Percentiles rank a stretch among this genome's conserved stretches.
Evolutionary conservation across 345 rosid genomes (phyloP).

Genomic region (Carallia brachiata): DNA sequence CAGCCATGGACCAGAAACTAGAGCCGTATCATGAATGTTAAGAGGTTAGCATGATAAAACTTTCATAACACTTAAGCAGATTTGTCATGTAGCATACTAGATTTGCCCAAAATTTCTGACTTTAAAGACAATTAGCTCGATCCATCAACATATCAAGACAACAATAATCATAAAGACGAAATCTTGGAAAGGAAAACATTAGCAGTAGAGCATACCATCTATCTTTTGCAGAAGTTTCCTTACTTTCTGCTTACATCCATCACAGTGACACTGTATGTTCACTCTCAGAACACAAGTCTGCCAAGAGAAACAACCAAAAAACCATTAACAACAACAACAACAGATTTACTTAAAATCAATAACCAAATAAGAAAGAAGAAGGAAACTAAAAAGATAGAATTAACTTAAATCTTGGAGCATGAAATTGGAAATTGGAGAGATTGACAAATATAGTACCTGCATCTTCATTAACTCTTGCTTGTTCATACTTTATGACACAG

Average conservation of each 20-base stretch:
- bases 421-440: not conserved
- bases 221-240: slow-evolving; percentile 73
- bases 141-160: no score
- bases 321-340: slow-evolving; percentile 1
- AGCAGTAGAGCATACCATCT: slow-evolving; percentile 47
- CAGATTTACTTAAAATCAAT: not conserved
- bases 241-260: slow-evolving; percentile 85
- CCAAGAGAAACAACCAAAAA: slow-evolving; percentile 20
- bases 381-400: not conserved
- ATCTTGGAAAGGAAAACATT: not conserved
- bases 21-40: no score
- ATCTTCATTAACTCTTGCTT: slow-evolving; percentile 71
- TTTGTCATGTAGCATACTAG: no score
- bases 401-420: not conserved
- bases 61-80: no score
- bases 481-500: slow-evolving; percentile 39
- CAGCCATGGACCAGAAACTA: no score
- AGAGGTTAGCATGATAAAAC: no score
- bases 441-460: slow-evolving; percentile 47
- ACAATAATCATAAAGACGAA: not conserved
- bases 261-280: slow-evolving; percentile 73
- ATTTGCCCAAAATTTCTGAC: no score
- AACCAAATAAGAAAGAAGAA: not conserved
- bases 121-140: no score
- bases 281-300: slow-evolving; percentile 87